A percentile compares a stretch with the other conserved stretches of the same genome.
These are phyloP conservation scores for Clohesyomyces aquaticus DNA, from an alignment of 495 filamentous ascomycete species.

Conservation along the genomic window DNA sequence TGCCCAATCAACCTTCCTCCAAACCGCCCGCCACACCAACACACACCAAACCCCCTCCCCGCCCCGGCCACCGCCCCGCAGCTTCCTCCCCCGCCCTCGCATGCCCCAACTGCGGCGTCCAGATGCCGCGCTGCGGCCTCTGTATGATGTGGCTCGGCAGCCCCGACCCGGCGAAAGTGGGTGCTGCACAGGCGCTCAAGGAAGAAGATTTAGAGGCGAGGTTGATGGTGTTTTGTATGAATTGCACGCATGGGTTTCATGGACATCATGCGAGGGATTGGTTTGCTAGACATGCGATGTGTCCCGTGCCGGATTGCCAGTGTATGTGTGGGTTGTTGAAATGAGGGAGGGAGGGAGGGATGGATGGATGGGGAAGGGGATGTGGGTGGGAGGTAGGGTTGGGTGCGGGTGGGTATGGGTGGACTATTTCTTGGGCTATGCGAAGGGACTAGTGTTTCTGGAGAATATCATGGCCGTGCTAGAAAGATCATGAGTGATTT, in stretches of 20 bases:
- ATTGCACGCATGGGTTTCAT: slow-evolving; percentile 89
- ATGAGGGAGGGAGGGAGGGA: too few species aligned
- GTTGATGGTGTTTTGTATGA: slow-evolving; percentile 79
- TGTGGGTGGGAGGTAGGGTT: too few species aligned
- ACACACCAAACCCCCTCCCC: not conserved
- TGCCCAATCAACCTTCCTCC: too few species aligned
- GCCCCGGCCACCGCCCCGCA: too few species aligned
- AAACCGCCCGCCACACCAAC: too few species aligned
- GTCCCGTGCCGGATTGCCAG: slow-evolving; percentile 85
- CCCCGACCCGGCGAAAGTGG: slow-evolving; percentile 67
- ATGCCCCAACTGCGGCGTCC: slow-evolving; percentile 84
- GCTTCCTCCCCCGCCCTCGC: slow-evolving; percentile 54
- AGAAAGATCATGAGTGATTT: too few species aligned
- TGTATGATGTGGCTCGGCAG: slow-evolving; percentile 85
- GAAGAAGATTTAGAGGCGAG: slow-evolving; percentile 42
- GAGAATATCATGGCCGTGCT: too few species aligned
- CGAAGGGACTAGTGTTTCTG: too few species aligned
- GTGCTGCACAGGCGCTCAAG: slow-evolving; percentile 54
- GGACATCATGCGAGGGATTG: slow-evolving; percentile 84
- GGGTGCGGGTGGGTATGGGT: too few species aligned
- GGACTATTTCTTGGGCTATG: too few species aligned
- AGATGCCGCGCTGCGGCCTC: slow-evolving; percentile 86
- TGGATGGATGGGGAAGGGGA: too few species aligned
- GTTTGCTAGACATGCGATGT: slow-evolving; percentile 80
- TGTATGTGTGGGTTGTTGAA: slow-evolving; percentile 68